phyloP scores from a whole-genome alignment of 768 basidiomycete species.

The Wakefieldia striispora region DNA sequence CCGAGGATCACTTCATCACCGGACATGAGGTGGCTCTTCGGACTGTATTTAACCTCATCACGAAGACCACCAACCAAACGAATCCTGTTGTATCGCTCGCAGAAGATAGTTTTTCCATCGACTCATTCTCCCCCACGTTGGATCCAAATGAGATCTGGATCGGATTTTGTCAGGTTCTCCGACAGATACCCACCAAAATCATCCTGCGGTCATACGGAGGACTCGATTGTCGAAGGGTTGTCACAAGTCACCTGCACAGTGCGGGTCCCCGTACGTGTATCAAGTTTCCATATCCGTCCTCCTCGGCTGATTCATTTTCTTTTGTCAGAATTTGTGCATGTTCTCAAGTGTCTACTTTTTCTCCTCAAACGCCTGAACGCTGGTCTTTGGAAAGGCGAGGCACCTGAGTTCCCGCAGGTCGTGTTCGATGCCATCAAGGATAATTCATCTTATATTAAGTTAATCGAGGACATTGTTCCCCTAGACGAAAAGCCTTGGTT shows the following conservation, averaged over 20 bases:
- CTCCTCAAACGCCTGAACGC: slow-evolving; percentile 56
- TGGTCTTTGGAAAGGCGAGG: slow-evolving; percentile 68
- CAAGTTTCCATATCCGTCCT: slow-evolving; percentile 6
- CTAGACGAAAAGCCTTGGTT: slow-evolving; percentile 43
- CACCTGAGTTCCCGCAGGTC: slow-evolving; percentile 69
- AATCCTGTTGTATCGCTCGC: neutral
- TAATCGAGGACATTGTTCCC: slow-evolving; percentile 38
- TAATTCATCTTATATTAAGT: slow-evolving; percentile 55
- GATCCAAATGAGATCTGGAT: slow-evolving; percentile 54
- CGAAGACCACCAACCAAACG: slow-evolving; percentile 9
- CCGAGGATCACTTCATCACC: slow-evolving; percentile 44
- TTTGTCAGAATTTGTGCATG: slow-evolving; percentile 56
- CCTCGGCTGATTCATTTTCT: slow-evolving; percentile 1
- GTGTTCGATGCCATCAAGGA: slow-evolving; percentile 84
- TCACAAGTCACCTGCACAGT: slow-evolving; percentile 61
- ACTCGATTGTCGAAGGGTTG: slow-evolving; percentile 48
- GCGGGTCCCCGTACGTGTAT: slow-evolving; percentile 55
- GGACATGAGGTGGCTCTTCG: slow-evolving; percentile 48
- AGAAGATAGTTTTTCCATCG: slow-evolving; percentile 1
- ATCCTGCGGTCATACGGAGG: slow-evolving; percentile 36
- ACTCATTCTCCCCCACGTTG: slow-evolving; percentile 32
- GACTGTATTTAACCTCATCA: slow-evolving; percentile 31
- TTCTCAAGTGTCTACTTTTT: slow-evolving; percentile 57
- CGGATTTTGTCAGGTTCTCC: slow-evolving; percentile 43
- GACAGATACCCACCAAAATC: slow-evolving; percentile 49